phyloP scores from a whole-genome alignment of 2,329 filamentous ascomycete species.

The Magnaporthiopsis incrustans region DNA sequence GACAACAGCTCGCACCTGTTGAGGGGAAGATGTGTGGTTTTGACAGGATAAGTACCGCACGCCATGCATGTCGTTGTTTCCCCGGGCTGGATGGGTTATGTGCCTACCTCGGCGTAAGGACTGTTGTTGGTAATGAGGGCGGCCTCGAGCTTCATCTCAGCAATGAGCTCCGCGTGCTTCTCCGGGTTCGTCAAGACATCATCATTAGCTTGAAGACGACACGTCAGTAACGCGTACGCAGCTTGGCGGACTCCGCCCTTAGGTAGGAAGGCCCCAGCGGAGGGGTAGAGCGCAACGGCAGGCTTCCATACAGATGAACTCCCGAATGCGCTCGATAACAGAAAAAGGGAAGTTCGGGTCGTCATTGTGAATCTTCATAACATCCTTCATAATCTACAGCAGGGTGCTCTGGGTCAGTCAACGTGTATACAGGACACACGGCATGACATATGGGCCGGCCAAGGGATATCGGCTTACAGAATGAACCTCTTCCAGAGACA shows the following conservation, averaged over 20 bases:
- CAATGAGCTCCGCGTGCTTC: conserved; percentile 46
- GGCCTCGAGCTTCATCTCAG: conserved; percentile 55
- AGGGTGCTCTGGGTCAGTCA: background rate
- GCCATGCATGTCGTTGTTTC: too few species aligned
- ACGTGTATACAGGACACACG: background rate
- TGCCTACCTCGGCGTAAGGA: conserved; percentile 40
- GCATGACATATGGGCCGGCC: background rate
- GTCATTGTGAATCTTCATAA: conserved; percentile 32
- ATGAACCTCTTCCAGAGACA: conserved; percentile 12
- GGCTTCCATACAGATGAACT: conserved; percentile 26
- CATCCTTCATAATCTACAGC: conserved; percentile 23
- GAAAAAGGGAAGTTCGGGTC: conserved; percentile 39
- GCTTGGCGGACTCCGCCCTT: background rate
- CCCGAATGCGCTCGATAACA: conserved; percentile 30
- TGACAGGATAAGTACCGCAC: background rate
- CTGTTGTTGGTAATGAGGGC: conserved; percentile 47
- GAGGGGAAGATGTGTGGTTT: background rate
- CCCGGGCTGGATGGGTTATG: background rate
- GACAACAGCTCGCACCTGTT: conserved; percentile 42
- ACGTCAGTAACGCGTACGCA: background rate
- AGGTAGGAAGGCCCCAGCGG: too few species aligned
- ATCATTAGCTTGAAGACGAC: conserved; percentile 27
- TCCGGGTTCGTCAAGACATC: conserved; percentile 35
- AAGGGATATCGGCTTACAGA: conserved; percentile 6
- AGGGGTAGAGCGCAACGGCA: too few species aligned